Evolutionary conservation across 2,329 filamentous ascomycete species (phyloP), one percentile per base, ranked within the genome.

Genomic region (Exophiala lecanii-corni): DNA sequence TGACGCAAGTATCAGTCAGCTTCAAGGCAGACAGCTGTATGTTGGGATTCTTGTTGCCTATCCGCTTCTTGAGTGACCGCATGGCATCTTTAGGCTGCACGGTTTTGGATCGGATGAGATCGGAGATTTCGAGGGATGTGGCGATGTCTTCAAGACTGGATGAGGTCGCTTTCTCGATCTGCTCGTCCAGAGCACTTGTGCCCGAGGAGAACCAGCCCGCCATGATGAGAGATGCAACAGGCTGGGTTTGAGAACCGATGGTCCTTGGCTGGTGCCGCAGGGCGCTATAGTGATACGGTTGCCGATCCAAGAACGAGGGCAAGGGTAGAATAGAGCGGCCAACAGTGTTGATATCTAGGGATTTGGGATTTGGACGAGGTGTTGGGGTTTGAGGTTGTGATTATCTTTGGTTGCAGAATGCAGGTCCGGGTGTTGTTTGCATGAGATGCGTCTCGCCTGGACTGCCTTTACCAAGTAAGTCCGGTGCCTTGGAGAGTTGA

Each of bases 51-150:
- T 89, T 94, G 74, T 95, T 89, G 67, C 87, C 89, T 72, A 98
- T 89, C 64, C 92, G 83, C 62, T 81, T 81, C 71, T 96, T 97
- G 59, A 98, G 73, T 32, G 88, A 91, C 64, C 89, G 86, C 92
- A 98, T 98, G 50, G 92, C 92, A 68, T 98, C 92, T 67, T 91
- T 96, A 41, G 92, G 91, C 65, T 89, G 89, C 38, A 98, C 91
- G 13, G 89, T 94, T 73, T 97, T 97, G 60, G 89, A 97, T 58
- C 92, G 81, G 66, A 98, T 96, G 57, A 94, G 75, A 71, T 98
- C 92, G 65, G 91, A 96, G 58, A 98, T 97, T 68, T 98, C 92
- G 60, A 98, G 82, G 64, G 97, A 97, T 56, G 96, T 79, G 30
- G 92, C 85, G 64, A 98, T 97, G 62, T 98, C 91, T 69, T 98